These are phyloP conservation scores for Rhododendron kiyosumense DNA, from an alignment of 148 eudicot species.

Conservation along the genomic window DNA sequence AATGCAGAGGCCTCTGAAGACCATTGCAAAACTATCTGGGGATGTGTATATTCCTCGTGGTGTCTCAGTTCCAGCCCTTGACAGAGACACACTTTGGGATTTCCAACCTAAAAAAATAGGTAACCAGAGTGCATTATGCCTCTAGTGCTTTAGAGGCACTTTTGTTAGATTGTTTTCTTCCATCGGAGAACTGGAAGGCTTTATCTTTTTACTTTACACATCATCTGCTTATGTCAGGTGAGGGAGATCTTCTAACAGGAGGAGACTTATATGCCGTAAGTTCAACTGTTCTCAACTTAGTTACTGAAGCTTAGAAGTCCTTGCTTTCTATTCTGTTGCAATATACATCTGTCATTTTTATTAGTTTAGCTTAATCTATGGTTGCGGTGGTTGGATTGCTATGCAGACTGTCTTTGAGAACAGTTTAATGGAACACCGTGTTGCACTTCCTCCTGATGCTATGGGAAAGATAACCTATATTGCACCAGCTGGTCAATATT, in stretches of 20 bases:
- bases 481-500: conserved; percentile 94
- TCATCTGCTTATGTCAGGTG: conserved; percentile 50
- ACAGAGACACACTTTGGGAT: conserved; percentile 93
- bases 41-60: conserved; percentile 99
- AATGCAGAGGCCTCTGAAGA: conserved; percentile 91
- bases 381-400: conserved; percentile 1
- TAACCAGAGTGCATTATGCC: conserved; percentile 17
- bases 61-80: conserved; percentile 91
- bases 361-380: conserved; percentile 16
- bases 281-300: conserved; percentile 11
- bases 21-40: conserved; percentile 82
- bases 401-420: conserved; percentile 82
- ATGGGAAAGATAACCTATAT: conserved; percentile 93
- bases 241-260: conserved; percentile 90
- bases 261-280: conserved; percentile 99
- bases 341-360: not conserved
- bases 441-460: conserved; percentile 94
- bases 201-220: not conserved
- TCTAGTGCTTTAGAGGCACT: not conserved
- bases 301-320: conserved; percentile 3
- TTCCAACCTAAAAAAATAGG: conserved; percentile 90
- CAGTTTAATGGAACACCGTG: conserved; percentile 78
- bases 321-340: not conserved
- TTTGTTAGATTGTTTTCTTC: not conserved
- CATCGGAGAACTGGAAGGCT: not conserved